Conservation (phyloP, 78 protist species). For the Dictyostelium citrinum region DNA sequence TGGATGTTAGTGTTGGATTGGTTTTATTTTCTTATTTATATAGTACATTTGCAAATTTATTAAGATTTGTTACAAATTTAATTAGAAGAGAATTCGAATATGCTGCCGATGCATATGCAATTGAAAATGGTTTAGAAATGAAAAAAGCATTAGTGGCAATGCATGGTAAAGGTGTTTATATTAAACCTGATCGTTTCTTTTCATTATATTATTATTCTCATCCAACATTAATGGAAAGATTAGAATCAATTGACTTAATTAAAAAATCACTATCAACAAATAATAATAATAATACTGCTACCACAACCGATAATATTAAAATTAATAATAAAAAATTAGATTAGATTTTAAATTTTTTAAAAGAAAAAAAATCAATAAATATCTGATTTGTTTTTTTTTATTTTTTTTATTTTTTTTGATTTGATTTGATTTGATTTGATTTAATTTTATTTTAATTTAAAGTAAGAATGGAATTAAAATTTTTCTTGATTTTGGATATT, state of each 20-base stretch:
- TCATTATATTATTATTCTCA: constrained; percentile 66
- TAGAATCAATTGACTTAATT: constrained; percentile 54
- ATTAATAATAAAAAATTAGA: background rate
- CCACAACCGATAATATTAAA: background rate
- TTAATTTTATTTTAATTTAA: constrained; percentile 39
- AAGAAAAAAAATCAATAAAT: background rate
- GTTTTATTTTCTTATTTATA: constrained; percentile 60
- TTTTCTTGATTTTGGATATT: constrained; percentile 83
- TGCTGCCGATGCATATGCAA: constrained; percentile 63
- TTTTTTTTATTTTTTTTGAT: background rate
- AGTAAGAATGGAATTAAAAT: constrained; percentile 84
- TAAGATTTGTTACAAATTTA: constrained; percentile 67
- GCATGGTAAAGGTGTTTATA: constrained; percentile 54
- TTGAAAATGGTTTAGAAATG: constrained; percentile 68
- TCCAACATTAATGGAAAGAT: constrained; percentile 71
- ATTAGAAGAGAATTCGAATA: constrained; percentile 63
- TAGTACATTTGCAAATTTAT: constrained; percentile 72
- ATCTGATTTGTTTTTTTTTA: background rate
- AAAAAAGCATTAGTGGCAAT: constrained; percentile 54
- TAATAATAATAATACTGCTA: background rate
- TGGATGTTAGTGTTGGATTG: constrained; percentile 73
- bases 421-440: background rate
- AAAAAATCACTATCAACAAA: constrained; percentile 1
- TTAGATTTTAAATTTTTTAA: background rate
- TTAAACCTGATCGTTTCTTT: constrained; percentile 57